phyloP scores from a whole-genome alignment of 495 filamentous ascomycete species.

The Penicillium steckii region DNA sequence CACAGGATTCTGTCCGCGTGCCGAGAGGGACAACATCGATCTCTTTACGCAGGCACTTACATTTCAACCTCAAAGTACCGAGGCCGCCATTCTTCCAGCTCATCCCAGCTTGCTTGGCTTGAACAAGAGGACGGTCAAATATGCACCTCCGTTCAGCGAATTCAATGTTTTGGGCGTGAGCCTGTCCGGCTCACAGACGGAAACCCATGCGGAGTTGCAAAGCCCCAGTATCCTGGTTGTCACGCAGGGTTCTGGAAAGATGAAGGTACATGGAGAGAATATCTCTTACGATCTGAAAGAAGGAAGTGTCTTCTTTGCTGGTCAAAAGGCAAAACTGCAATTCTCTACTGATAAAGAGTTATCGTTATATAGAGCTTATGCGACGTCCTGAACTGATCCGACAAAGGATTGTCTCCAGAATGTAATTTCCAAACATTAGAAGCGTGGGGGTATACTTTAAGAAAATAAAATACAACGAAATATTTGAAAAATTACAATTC shows the following conservation, averaged over 20 bases:
- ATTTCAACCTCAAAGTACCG: conserved; percentile 54
- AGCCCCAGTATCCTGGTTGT: conserved; percentile 64
- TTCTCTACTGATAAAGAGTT: conserved; percentile 46
- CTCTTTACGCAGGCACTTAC: conserved; percentile 58
- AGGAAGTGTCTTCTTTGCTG: conserved; percentile 64
- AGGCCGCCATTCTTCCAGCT: conserved; percentile 48
- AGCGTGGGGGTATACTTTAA: too few relatives aligned
- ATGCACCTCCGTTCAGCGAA: conserved; percentile 66
- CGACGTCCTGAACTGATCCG: conserved; percentile 18
- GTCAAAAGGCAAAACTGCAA: conserved; percentile 48
- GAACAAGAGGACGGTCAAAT: conserved; percentile 54
- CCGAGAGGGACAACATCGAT: conserved; percentile 58
- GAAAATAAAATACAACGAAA: too few relatives aligned
- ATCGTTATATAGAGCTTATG: conserved; percentile 52
- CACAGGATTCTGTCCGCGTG: conserved; percentile 65
- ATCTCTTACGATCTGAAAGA: conserved; percentile 51
- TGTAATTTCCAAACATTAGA: too few relatives aligned
- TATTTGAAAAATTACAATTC: too few relatives aligned
- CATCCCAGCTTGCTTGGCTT: conserved; percentile 44
- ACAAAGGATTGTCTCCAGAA: too few relatives aligned
- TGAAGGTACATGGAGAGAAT: conserved; percentile 41
- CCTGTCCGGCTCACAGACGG: conserved; percentile 50
- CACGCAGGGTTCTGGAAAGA: conserved; percentile 54
- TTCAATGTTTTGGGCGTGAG: conserved; percentile 65
- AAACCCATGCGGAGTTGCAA: conserved; percentile 48